phyloP scores from a whole-genome alignment of 305 asterid species.

The Fraxinus platypoda region DNA sequence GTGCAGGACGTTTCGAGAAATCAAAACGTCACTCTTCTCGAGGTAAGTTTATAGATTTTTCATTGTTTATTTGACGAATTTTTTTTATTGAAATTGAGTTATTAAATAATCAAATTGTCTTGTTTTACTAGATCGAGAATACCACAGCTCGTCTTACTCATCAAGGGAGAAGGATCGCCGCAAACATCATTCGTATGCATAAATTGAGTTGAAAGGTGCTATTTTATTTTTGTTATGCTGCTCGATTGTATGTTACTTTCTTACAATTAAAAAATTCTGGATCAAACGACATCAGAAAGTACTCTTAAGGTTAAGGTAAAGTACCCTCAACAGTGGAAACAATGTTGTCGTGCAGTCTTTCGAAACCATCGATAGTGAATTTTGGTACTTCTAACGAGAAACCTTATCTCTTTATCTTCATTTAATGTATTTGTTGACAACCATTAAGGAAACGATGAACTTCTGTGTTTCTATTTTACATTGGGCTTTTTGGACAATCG shows the following conservation, averaged over 20 bases:
- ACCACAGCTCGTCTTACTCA: background rate
- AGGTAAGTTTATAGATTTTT: constrained; percentile 24
- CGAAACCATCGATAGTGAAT: background rate
- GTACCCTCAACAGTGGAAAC: background rate
- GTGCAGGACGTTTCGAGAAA: constrained; percentile 39
- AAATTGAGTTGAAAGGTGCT: background rate
- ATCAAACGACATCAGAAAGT: background rate
- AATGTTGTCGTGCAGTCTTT: background rate
- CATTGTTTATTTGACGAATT: background rate
- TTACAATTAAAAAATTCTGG: background rate
- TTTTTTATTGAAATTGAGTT: background rate
- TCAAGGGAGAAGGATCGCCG: background rate
- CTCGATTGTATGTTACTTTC: background rate
- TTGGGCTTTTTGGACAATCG: background rate
- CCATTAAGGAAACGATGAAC: background rate
- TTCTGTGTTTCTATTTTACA: background rate
- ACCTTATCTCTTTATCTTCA: background rate
- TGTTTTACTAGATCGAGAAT: background rate
- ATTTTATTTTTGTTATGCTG: background rate
- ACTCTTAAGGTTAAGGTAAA: background rate
- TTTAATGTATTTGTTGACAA: background rate
- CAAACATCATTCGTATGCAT: background rate
- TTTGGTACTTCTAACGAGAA: background rate
- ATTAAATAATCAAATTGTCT: background rate
- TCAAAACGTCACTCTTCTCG: constrained; percentile 44